Conservation (phyloP, 371 early-diverging fungal genomes). For the Mucor velutinosus region DNA sequence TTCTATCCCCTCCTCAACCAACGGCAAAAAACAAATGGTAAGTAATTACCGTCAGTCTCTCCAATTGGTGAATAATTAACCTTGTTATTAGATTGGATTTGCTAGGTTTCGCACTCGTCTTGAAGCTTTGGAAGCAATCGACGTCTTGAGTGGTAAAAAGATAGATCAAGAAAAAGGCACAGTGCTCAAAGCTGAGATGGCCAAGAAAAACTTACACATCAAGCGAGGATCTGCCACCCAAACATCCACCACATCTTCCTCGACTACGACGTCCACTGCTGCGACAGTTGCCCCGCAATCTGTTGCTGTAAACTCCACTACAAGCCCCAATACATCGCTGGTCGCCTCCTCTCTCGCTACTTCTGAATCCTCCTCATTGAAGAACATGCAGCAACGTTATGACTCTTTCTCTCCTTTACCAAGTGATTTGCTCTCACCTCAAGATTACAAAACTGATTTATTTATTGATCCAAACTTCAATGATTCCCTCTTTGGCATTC, state of each 20-base stretch:
- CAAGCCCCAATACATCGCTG: background rate
- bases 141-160: constrained; percentile 83
- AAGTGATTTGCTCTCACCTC: constrained; percentile 57
- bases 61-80: background rate
- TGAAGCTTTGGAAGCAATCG: constrained; percentile 88
- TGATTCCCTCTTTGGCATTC: constrained; percentile 34
- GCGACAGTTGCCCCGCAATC: constrained; percentile 14
- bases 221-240: constrained; percentile 47
- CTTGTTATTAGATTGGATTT: constrained; percentile 78
- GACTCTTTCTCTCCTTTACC: constrained; percentile 52
- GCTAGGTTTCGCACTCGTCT: constrained; percentile 88
- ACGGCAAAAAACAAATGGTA: constrained; percentile 82
- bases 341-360: background rate
- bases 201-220: constrained; percentile 91
- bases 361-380: constrained; percentile 1
- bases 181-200: constrained; percentile 93
- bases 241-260: constrained; percentile 14
- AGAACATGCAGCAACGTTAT: constrained; percentile 13
- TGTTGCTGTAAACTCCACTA: constrained; percentile 7
- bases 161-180: constrained; percentile 86
- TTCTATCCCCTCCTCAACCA: constrained; percentile 22
- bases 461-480: constrained; percentile 40
- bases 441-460: constrained; percentile 48
- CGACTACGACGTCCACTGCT: constrained; percentile 12
- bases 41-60: constrained; percentile 19